Evolutionary conservation across 1,284 basidiomycete species (phyloP).

Genomic region (Puccinia coronata): DNA sequence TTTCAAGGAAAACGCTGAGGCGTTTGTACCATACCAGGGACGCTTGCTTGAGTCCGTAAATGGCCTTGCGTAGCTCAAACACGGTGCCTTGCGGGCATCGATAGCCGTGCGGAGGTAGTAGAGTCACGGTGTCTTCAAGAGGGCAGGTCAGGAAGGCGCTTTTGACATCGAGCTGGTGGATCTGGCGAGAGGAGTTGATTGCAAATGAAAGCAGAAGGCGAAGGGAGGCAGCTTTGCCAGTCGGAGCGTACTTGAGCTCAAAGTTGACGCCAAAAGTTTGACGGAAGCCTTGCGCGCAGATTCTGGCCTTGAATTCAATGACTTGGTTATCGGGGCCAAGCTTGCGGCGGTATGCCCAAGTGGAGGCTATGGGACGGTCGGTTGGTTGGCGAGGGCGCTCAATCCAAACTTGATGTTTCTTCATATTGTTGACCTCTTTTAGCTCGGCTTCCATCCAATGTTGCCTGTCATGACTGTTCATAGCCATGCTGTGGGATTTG

Average conservation of each 20-base stretch:
- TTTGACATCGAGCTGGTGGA: constrained; percentile 22
- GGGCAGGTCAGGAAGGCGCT: constrained; percentile 22
- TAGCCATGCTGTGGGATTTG: not conserved
- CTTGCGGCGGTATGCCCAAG: too few relatives aligned
- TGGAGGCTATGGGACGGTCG: too few relatives aligned
- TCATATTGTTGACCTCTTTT: constrained; percentile 13
- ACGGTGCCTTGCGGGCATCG: not conserved
- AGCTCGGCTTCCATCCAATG: not conserved
- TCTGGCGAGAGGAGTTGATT: not conserved
- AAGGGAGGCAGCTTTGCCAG: too few relatives aligned
- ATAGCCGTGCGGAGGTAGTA: not conserved
- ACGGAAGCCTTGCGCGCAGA: too few relatives aligned
- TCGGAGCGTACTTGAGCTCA: too few relatives aligned
- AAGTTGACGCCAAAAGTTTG: too few relatives aligned
- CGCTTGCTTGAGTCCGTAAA: not conserved
- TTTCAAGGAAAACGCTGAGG: not conserved
- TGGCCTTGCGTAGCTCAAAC: not conserved
- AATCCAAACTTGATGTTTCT: not conserved
- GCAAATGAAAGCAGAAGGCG: constrained; percentile 11
- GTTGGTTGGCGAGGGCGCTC: too few relatives aligned
- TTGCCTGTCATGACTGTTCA: not conserved
- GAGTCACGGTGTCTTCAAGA: not conserved
- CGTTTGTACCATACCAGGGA: not conserved
- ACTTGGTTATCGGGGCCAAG: too few relatives aligned
- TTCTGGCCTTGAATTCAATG: too few relatives aligned